phyloP scores from a whole-genome alignment of 441 rosid genomes.

The Euphorbia schlechtendalii region DNA sequence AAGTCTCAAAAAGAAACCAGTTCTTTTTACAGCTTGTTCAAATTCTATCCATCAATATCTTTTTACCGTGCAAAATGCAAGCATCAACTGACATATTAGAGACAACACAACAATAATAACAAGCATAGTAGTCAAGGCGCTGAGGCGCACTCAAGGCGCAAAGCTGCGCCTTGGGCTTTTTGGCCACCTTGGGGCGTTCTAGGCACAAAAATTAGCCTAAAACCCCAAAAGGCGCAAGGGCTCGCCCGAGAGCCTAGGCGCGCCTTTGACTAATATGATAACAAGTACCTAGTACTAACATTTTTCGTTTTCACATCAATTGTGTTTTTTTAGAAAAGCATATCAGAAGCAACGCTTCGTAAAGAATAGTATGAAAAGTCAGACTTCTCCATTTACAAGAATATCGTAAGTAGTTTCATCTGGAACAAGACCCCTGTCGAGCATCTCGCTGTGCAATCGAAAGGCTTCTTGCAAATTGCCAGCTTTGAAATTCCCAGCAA shows the following conservation, averaged over 20 bases:
- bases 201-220: too few species aligned
- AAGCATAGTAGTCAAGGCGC: too few species aligned
- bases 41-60: neutral
- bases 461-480: slow-evolving; percentile 55
- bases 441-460: slow-evolving; percentile 72
- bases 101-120: neutral
- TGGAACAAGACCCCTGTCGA: slow-evolving; percentile 64
- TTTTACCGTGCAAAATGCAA: neutral
- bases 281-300: neutral
- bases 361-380: slow-evolving; percentile 22
- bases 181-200: too few species aligned
- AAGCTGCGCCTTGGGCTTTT: too few species aligned
- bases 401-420: slow-evolving; percentile 60
- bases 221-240: too few species aligned
- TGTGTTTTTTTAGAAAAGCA: neutral
- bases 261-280: too few species aligned
- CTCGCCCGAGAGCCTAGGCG: too few species aligned
- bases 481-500: slow-evolving; percentile 57
- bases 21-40: neutral
- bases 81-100: neutral
- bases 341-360: slow-evolving; percentile 20
- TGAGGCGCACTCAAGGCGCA: too few species aligned
- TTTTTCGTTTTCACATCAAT: neutral
- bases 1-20: neutral
- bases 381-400: slow-evolving; percentile 42